Evolutionary conservation across 345 rosid genomes (phyloP), one percentile per base, ranked within the genome.

Genomic region (Melaleuca quinquenervia): DNA sequence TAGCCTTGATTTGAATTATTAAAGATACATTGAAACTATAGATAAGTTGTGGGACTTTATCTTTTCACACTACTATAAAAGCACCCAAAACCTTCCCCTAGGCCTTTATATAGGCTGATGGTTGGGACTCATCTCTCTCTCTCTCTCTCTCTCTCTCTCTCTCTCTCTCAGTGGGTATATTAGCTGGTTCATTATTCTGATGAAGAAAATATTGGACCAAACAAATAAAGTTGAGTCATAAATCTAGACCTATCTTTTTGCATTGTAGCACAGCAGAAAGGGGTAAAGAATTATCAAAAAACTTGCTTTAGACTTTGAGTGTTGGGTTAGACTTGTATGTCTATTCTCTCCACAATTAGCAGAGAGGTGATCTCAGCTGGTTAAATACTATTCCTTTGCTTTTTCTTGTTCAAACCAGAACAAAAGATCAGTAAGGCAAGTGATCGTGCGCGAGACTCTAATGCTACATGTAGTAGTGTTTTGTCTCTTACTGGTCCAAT

Each of bases 241-340:
- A 70, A 70, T 70, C 80, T 70, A 70, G 80, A 70, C 80, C 80
- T 70, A 18, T 70, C 80, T 70, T 70, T 70, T 70, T 16, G 62
- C 80, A 36, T 62, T 54, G 9, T 3, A 74, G 86, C 52, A 51
- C 82, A 84, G 50, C 27, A 20, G 80, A 70, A 70, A 70, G 80
- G 80, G 80, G 48, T 36, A 70, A 70, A 70, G 80, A 70, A 70
- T 70, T 70, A 70, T 70, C 48, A 20, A 48, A 70, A 36, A 70
- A 53, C 84, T 55, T 84, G 85, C 85, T 84, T 84, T 84, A 54
- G 75, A 84, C 85, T 54, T 55, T 84, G 85, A 55, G 76, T 44
- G 51, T 36, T 26, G 32, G 80, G 80, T 36, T 36, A 70, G 80
- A 70, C 80, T 70, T 70, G 44, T 36, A 20, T 36, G 80, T 70